A percentile compares a stretch with the other conserved stretches of the same genome.
Evolutionary conservation across 2,329 filamentous ascomycete species (phyloP).

Genomic region (Cercospora zeae-maydis): DNA sequence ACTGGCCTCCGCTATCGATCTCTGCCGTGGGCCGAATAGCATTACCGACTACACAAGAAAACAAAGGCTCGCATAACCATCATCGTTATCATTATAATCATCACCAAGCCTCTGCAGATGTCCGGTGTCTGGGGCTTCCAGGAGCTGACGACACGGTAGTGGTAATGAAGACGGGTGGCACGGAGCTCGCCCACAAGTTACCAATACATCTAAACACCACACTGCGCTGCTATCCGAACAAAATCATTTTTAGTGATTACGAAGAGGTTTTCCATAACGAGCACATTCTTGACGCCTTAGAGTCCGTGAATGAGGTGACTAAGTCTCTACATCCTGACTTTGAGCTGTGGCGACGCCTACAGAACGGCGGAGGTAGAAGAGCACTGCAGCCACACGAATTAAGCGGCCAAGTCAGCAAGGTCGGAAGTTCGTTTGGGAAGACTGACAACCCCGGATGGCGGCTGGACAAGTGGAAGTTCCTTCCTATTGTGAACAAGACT

Average conservation of each 20-base stretch:
- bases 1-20: background rate
- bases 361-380: slow-evolving; percentile 17
- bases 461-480: slow-evolving; percentile 54
- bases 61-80: background rate
- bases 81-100: no score
- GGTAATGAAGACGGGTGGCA: slow-evolving; percentile 43
- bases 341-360: slow-evolving; percentile 27
- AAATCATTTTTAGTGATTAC: slow-evolving; percentile 40
- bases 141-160: slow-evolving; percentile 51
- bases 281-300: slow-evolving; percentile 35
- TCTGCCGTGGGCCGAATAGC: background rate
- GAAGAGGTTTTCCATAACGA: slow-evolving; percentile 36
- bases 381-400: slow-evolving; percentile 23
- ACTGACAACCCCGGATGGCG: slow-evolving; percentile 43
- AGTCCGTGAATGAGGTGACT: slow-evolving; percentile 20
- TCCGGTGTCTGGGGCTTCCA: slow-evolving; percentile 23
- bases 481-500: slow-evolving; percentile 52
- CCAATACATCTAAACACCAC: slow-evolving; percentile 37
- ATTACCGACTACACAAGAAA: background rate
- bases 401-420: slow-evolving; percentile 17
- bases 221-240: slow-evolving; percentile 35
- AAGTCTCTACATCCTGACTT: slow-evolving; percentile 27
- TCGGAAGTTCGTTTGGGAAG: slow-evolving; percentile 16
- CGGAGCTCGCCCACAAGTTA: slow-evolving; percentile 33
- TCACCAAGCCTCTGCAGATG: background rate